Percentiles rank a stretch among this genome's conserved stretches.
Evolutionary conservation across 164 flowering plant species (phyloP).

Genomic region (Kalanchoe fedtschenkoi): DNA sequence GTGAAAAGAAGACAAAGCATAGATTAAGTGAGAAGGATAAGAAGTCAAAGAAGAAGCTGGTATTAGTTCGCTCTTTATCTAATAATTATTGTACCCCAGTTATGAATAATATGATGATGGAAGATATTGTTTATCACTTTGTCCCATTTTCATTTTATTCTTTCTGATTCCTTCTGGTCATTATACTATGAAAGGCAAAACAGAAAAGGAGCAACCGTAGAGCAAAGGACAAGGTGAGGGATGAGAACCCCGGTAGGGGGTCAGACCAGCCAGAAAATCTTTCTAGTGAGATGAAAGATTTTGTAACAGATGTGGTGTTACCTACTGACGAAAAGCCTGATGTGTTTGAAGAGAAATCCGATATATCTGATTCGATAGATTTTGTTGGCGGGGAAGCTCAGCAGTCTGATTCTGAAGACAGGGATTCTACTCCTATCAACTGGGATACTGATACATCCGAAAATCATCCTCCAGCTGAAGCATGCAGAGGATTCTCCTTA

Average conservation of each 20-base stretch:
- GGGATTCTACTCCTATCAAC: constrained; percentile 63
- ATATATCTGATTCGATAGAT: constrained; percentile 59
- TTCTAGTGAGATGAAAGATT: constrained; percentile 22
- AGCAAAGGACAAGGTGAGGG: constrained; percentile 63
- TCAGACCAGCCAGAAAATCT: constrained; percentile 25
- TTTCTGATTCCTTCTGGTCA: neutral
- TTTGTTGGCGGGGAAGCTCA: constrained; percentile 37
- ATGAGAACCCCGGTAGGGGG: constrained; percentile 37
- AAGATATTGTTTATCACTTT: neutral
- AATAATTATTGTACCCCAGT: too few species aligned
- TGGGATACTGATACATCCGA: constrained; percentile 88
- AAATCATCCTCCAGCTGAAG: constrained; percentile 47
- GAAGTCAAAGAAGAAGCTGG: constrained; percentile 91
- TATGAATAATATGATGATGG: too few species aligned
- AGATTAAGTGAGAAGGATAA: constrained; percentile 67
- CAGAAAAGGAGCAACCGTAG: constrained; percentile 72
- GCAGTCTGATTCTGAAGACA: constrained; percentile 72
- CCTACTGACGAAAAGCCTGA: constrained; percentile 42
- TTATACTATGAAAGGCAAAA: constrained; percentile 38
- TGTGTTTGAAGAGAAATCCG: constrained; percentile 60
- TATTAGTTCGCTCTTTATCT: too few species aligned
- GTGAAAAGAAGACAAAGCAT: constrained; percentile 74
- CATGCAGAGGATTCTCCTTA: constrained; percentile 33
- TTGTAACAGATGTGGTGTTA: constrained; percentile 23
- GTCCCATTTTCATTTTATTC: neutral